A percentile compares a stretch with the other conserved stretches of the same genome.
Evolutionary conservation across 768 basidiomycete genomes (phyloP).

Genomic region (Suillus clintonianus): DNA sequence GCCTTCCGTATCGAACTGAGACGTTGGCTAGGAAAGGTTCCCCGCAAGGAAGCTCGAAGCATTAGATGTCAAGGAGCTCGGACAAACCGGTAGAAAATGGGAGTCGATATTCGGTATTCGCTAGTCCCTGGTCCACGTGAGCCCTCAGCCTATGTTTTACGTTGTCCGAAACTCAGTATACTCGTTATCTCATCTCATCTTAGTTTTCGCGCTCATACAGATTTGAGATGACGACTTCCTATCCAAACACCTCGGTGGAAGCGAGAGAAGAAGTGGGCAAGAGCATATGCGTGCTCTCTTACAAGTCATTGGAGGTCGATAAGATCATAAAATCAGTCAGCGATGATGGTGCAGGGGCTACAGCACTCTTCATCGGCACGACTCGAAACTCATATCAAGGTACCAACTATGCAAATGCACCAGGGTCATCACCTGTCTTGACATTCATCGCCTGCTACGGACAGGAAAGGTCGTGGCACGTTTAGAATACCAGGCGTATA

Average conservation of each 20-base stretch:
- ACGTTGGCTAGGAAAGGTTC: background rate
- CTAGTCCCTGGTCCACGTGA: background rate
- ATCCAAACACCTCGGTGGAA: conserved; percentile 25
- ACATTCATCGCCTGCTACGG: conserved; percentile 9
- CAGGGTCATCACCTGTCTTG: conserved; percentile 8
- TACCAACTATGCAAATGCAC: conserved; percentile 23
- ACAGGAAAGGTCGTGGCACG: conserved; percentile 70
- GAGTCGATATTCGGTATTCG: too few relatives aligned
- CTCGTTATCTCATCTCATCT: background rate
- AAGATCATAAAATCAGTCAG: conserved; percentile 63
- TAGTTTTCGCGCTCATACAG: background rate
- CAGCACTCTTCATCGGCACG: conserved; percentile 78
- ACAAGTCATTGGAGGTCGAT: conserved; percentile 55
- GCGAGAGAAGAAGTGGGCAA: conserved; percentile 25
- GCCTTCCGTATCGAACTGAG: background rate
- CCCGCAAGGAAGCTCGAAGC: background rate
- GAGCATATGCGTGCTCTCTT: conserved; percentile 53
- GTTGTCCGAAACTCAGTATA: background rate
- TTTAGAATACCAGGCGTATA: conserved; percentile 84
- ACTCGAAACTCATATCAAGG: conserved; percentile 87
- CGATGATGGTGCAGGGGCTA: conserved; percentile 69
- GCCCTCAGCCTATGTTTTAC: background rate
- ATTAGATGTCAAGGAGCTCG: background rate
- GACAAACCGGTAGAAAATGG: background rate
- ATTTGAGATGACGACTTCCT: conserved; percentile 19